Percentiles rank a stretch among this genome's conserved stretches.
Evolutionary conservation across 2,329 filamentous ascomycete genomes (phyloP).

Genomic region (Ophiocordyceps camponoti-rufipedis): DNA sequence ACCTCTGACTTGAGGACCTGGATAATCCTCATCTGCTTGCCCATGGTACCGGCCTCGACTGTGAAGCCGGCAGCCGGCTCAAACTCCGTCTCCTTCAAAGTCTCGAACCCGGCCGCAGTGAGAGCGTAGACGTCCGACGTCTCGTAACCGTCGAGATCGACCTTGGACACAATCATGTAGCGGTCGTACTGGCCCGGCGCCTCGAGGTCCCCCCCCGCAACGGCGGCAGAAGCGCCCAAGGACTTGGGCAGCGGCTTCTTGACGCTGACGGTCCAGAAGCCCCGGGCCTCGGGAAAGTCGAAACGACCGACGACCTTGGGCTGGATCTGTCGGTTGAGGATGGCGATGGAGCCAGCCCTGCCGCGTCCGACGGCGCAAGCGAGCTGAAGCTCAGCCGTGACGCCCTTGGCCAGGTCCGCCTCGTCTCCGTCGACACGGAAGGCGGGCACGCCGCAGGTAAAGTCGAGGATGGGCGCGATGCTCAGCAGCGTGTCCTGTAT

Average conservation of each 20-base stretch:
- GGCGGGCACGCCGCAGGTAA: slow-evolving; percentile 46
- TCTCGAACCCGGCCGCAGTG: slow-evolving; percentile 55
- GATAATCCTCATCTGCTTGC: slow-evolving; percentile 63
- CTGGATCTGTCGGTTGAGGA: slow-evolving; percentile 62
- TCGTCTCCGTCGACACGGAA: slow-evolving; percentile 25
- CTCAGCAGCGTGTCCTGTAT: slow-evolving; percentile 62
- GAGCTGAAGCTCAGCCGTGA: slow-evolving; percentile 38
- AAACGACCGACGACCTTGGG: slow-evolving; percentile 53
- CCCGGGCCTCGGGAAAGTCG: slow-evolving; percentile 53
- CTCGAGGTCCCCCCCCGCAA: slow-evolving; percentile 35
- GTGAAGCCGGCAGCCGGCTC: slow-evolving; percentile 79
- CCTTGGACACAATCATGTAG: slow-evolving; percentile 70
- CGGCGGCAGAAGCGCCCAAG: slow-evolving; percentile 28
- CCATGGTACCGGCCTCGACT: slow-evolving; percentile 68
- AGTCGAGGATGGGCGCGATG: slow-evolving; percentile 60
- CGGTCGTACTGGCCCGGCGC: slow-evolving; percentile 49
- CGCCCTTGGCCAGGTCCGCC: slow-evolving; percentile 21
- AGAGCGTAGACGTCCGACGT: slow-evolving; percentile 63
- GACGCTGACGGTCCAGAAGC: slow-evolving; percentile 65
- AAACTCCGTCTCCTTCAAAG: slow-evolving; percentile 71
- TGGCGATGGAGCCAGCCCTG: slow-evolving; percentile 50
- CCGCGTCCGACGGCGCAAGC: slow-evolving; percentile 44
- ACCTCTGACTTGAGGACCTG: slow-evolving; percentile 79
- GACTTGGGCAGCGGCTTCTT: slow-evolving; percentile 48
- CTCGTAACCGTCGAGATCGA: slow-evolving; percentile 49